A percentile compares a stretch with the other conserved stretches of the same genome.
phyloP scores from a whole-genome alignment of 306 rosid species.

The Vachellia collinsii region DNA sequence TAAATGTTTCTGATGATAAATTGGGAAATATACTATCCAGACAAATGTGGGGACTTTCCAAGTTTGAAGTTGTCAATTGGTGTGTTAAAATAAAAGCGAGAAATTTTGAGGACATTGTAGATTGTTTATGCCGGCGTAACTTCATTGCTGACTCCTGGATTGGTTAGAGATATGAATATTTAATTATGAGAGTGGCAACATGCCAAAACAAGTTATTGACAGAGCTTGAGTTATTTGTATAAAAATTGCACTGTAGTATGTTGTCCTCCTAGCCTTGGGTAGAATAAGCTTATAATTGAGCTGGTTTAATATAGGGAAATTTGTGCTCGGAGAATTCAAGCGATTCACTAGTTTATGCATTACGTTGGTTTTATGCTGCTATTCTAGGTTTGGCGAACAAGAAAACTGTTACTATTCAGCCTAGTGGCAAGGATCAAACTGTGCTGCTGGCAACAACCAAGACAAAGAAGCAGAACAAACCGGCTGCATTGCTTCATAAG shows the following conservation, averaged over 20 bases:
- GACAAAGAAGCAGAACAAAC: constrained; percentile 94
- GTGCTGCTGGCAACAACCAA: constrained; percentile 81
- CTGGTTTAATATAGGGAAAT: not conserved
- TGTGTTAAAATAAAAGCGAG: not conserved
- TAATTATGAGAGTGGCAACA: not conserved
- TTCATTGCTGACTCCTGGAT: not conserved
- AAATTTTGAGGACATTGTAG: not conserved
- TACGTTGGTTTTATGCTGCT: not conserved
- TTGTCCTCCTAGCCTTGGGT: not conserved
- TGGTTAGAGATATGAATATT: not conserved
- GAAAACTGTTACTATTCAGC: constrained; percentile 83
- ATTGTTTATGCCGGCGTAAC: not conserved
- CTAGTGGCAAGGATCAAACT: constrained; percentile 72
- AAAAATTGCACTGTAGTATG: not conserved
- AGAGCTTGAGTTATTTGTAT: not conserved
- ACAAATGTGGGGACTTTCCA: not conserved
- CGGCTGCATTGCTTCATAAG: constrained; percentile 71
- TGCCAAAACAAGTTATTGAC: not conserved
- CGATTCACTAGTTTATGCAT: not conserved
- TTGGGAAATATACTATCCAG: not conserved
- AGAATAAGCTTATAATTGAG: not conserved
- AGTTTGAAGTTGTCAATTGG: not conserved
- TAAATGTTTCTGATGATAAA: not conserved
- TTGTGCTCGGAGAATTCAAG: not conserved
- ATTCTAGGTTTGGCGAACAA: constrained; percentile 88